Percentiles rank a stretch among this genome's conserved stretches.
These are phyloP conservation scores for Lecanicillium sp. DNA, from an alignment of 2,329 filamentous ascomycete genomes.

Conservation along the genomic window DNA sequence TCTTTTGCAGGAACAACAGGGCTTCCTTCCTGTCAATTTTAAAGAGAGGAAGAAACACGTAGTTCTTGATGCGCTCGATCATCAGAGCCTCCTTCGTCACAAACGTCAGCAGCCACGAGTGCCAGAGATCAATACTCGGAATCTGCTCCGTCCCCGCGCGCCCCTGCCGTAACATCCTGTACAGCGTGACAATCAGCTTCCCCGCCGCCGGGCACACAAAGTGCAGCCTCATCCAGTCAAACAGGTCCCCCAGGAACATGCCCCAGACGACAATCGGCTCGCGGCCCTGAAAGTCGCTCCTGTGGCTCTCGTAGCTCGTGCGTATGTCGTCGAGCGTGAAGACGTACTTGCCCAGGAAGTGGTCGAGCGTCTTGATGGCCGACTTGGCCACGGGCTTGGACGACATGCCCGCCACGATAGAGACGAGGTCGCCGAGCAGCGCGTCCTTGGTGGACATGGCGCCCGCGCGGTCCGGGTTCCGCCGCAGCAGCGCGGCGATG, in stretches of 20 bases:
- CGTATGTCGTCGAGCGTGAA: slow-evolving; percentile 43
- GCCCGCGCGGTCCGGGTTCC: slow-evolving; percentile 40
- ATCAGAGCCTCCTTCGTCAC: slow-evolving; percentile 44
- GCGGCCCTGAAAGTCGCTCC: slow-evolving; percentile 20
- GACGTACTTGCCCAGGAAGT: slow-evolving; percentile 57
- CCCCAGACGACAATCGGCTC: slow-evolving; percentile 39
- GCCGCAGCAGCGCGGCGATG: slow-evolving; percentile 43
- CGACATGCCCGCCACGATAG: slow-evolving; percentile 54
- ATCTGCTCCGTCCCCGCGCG: slow-evolving; percentile 20
- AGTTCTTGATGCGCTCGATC: slow-evolving; percentile 58
- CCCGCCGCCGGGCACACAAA: slow-evolving; percentile 55
- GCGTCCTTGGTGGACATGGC: slow-evolving; percentile 34
- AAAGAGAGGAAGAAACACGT: slow-evolving; percentile 58
- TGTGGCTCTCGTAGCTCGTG: slow-evolving; percentile 35
- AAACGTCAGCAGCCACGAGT: slow-evolving; percentile 49
- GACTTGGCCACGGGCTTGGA: slow-evolving; percentile 63
- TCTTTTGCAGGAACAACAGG: slow-evolving; percentile 49
- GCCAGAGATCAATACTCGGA: slow-evolving; percentile 41
- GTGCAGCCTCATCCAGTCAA: slow-evolving; percentile 51
- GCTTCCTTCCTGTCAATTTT: slow-evolving; percentile 49
- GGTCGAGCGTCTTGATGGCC: slow-evolving; percentile 60
- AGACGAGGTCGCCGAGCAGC: slow-evolving; percentile 48
- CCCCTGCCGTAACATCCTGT: slow-evolving; percentile 38
- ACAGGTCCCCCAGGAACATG: slow-evolving; percentile 41
- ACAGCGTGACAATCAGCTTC: slow-evolving; percentile 54